Conservation (phyloP, 129 eudicot species). For the Escallonia herrerae region DNA sequence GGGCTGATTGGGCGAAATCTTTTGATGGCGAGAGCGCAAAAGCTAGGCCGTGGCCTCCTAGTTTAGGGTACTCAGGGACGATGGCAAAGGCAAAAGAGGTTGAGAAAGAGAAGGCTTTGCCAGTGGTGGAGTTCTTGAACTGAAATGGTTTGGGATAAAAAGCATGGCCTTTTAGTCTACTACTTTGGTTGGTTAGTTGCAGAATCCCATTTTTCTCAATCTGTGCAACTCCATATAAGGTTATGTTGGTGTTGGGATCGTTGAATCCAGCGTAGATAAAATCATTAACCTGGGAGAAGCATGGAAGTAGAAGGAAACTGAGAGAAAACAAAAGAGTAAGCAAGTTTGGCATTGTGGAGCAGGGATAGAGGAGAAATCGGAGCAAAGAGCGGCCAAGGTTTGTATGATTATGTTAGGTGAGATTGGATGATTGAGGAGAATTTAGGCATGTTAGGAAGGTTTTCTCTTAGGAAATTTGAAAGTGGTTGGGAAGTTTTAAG, state of each 20-base stretch:
- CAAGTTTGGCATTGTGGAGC: too few species aligned
- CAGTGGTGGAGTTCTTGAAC: slow-evolving; percentile 34
- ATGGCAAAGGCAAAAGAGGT: slow-evolving; percentile 49
- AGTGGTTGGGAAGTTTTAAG: too few species aligned
- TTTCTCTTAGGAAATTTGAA: too few species aligned
- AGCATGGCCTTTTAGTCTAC: slow-evolving; percentile 38
- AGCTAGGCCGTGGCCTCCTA: slow-evolving; percentile 73
- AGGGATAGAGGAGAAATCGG: too few species aligned
- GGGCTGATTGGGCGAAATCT: slow-evolving; percentile 34
- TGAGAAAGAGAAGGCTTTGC: slow-evolving; percentile 40
- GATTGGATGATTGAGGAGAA: too few species aligned
- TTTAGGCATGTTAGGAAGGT: too few species aligned
- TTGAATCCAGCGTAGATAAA: slow-evolving; percentile 41
- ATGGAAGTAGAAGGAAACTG: too few species aligned
- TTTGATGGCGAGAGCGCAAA: slow-evolving; percentile 48
- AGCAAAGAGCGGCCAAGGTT: too few species aligned
- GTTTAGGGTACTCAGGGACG: slow-evolving; percentile 35
- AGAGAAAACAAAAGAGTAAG: too few species aligned
- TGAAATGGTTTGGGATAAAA: slow-evolving; percentile 33
- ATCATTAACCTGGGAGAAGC: not conserved
- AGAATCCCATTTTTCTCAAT: slow-evolving; percentile 30
- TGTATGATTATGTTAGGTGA: too few species aligned
- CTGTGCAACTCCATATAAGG: slow-evolving; percentile 29
- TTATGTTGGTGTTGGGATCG: slow-evolving; percentile 23
- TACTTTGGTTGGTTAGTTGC: slow-evolving; percentile 35